phyloP scores from a whole-genome alignment of 306 rosid genomes.

The Alnus rubra region DNA sequence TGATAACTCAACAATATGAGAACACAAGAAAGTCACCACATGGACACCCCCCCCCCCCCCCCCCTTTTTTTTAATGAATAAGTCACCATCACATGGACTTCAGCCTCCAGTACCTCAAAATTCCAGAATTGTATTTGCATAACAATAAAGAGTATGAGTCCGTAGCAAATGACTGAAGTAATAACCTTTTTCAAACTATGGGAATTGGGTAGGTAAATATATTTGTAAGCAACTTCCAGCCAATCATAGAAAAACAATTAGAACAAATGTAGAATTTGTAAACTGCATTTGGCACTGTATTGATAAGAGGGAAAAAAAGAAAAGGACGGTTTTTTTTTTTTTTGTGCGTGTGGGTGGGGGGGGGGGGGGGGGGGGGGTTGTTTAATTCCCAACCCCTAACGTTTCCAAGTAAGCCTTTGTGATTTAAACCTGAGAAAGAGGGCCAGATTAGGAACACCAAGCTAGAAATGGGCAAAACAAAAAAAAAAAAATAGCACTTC shows the following conservation, averaged over 20 bases:
- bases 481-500: too few species aligned
- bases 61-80: too few species aligned
- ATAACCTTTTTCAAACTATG: background rate
- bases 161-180: background rate
- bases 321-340: too few species aligned
- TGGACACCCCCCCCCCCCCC: too few species aligned
- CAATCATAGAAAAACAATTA: background rate
- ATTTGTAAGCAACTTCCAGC: background rate
- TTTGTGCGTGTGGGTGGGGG: too few species aligned
- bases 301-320: background rate
- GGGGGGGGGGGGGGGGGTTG: background rate
- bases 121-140: slow-evolving; percentile 1
- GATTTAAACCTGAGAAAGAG: background rate
- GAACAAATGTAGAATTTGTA: background rate
- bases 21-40: background rate
- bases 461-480: background rate
- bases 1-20: slow-evolving; percentile 19
- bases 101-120: slow-evolving; percentile 12
- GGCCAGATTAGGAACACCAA: background rate
- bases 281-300: too few species aligned
- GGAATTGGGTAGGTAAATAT: background rate
- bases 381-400: background rate
- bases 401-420: background rate
- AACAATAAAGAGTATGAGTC: background rate
- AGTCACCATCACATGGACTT: too few species aligned